A percentile compares a stretch with the other conserved stretches of the same genome.
phyloP scores from a whole-genome alignment of 1,284 basidiomycete genomes.

The Pisolithus thermaeus region DNA sequence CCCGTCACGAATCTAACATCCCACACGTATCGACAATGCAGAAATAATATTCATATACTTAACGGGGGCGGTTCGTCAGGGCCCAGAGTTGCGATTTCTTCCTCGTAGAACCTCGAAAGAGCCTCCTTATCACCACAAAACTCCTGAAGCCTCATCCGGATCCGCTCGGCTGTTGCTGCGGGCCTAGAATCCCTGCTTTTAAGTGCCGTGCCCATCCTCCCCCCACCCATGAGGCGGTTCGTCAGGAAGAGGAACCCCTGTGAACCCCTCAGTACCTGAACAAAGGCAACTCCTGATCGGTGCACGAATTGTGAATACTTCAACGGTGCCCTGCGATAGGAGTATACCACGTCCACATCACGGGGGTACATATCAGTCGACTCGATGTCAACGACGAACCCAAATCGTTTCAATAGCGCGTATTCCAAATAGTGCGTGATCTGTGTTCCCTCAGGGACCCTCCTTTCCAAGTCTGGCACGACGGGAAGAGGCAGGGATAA shows the following conservation, averaged over 20 bases:
- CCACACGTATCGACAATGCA: not conserved
- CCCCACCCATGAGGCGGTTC: constrained; percentile 74
- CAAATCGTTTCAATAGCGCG: constrained; percentile 68
- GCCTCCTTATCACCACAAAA: constrained; percentile 61
- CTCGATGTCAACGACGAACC: constrained; percentile 86
- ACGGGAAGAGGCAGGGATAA: constrained; percentile 70
- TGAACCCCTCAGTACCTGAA: constrained; percentile 75
- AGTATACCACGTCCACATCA: constrained; percentile 81
- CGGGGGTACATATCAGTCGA: constrained; percentile 71
- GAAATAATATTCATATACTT: constrained; percentile 29
- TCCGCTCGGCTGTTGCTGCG: constrained; percentile 49
- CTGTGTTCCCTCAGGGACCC: constrained; percentile 61
- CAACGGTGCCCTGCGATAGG: constrained; percentile 75
- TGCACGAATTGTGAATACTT: constrained; percentile 87
- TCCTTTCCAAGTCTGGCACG: constrained; percentile 62
- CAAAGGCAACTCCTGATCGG: constrained; percentile 79
- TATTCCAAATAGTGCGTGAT: constrained; percentile 76
- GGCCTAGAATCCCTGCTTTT: constrained; percentile 48
- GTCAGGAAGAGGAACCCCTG: constrained; percentile 84
- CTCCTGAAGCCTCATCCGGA: constrained; percentile 53
- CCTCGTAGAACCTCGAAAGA: constrained; percentile 66
- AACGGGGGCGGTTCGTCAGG: constrained; percentile 63
- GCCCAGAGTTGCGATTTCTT: constrained; percentile 51
- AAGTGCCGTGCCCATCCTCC: constrained; percentile 49
- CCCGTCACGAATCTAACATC: constrained; percentile 6